A percentile compares a stretch with the other conserved stretches of the same genome.
Conservation (phyloP, 495 filamentous ascomycete genomes). For the Neurospora sp. region DNA sequence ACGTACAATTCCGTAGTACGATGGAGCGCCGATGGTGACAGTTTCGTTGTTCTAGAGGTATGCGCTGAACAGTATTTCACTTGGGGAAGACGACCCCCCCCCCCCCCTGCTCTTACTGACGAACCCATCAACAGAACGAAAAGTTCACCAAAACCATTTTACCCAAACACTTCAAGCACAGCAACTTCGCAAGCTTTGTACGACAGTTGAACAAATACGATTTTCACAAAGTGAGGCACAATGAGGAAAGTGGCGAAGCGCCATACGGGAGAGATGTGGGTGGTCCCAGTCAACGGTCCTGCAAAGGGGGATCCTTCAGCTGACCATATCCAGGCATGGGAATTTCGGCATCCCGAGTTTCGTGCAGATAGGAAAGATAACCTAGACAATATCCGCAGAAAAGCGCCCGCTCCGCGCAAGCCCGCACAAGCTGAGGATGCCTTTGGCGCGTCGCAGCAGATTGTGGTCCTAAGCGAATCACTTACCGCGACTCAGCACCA, state of each 20-base stretch:
- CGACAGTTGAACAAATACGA: slow-evolving; percentile 99
- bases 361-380: slow-evolving; percentile 92
- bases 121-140: slow-evolving; percentile 57
- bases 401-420: slow-evolving; percentile 88
- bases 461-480: slow-evolving; percentile 79
- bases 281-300: slow-evolving; percentile 4
- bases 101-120: neutral
- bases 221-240: slow-evolving; percentile 98
- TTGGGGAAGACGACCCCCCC: slow-evolving; percentile 1
- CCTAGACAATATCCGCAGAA: slow-evolving; percentile 90
- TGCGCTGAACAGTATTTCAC: slow-evolving; percentile 7
- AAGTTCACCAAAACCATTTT: slow-evolving; percentile 97
- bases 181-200: slow-evolving; percentile 98
- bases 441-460: slow-evolving; percentile 65
- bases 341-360: slow-evolving; percentile 97
- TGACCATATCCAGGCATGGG: slow-evolving; percentile 62
- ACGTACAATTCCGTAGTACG: slow-evolving; percentile 86
- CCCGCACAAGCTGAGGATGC: slow-evolving; percentile 57
- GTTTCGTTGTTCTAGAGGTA: slow-evolving; percentile 97
- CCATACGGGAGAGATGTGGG: slow-evolving; percentile 86
- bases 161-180: slow-evolving; percentile 98
- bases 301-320: slow-evolving; percentile 1
- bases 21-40: slow-evolving; percentile 91
- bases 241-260: slow-evolving; percentile 84
- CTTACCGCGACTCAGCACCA: slow-evolving; percentile 86